A percentile compares a stretch with the other conserved stretches of the same genome.
Conservation (phyloP, 306 rosid genomes). For the Castanea mollissima region DNA sequence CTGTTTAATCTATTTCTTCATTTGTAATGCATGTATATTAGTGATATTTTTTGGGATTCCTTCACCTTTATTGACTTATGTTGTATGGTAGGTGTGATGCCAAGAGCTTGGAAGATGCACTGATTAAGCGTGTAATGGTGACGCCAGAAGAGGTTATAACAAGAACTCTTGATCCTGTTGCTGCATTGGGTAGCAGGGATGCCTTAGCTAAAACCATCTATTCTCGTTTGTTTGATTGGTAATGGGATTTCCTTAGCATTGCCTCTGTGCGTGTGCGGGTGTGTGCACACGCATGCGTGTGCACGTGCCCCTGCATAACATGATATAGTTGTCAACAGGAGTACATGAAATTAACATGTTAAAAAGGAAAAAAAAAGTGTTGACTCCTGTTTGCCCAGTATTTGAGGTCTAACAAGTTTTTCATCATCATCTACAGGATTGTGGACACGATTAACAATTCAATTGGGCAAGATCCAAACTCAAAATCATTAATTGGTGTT, state of each 20-base stretch:
- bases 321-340: background rate
- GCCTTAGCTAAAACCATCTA: constrained; percentile 93
- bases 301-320: background rate
- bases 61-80: constrained; percentile 8
- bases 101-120: constrained; percentile 96
- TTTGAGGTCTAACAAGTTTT: constrained; percentile 32
- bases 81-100: constrained; percentile 68
- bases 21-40: constrained; percentile 17
- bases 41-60: background rate
- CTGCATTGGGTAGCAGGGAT: constrained; percentile 95
- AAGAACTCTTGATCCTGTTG: constrained; percentile 96
- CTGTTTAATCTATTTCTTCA: constrained; percentile 18
- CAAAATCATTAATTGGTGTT: constrained; percentile 93
- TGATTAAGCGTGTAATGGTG: constrained; percentile 98
- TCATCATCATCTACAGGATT: constrained; percentile 56
- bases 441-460: constrained; percentile 94
- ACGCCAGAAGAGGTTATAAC: constrained; percentile 98
- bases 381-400: constrained; percentile 19
- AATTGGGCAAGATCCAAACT: constrained; percentile 96
- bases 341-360: background rate
- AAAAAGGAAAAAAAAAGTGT: background rate
- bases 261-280: constrained; percentile 10
- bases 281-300: background rate
- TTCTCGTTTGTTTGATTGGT: constrained; percentile 99
- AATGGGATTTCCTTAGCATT: constrained; percentile 34